phyloP scores from a whole-genome alignment of 768 basidiomycete species.

The Suillus fuscotomentosus region DNA sequence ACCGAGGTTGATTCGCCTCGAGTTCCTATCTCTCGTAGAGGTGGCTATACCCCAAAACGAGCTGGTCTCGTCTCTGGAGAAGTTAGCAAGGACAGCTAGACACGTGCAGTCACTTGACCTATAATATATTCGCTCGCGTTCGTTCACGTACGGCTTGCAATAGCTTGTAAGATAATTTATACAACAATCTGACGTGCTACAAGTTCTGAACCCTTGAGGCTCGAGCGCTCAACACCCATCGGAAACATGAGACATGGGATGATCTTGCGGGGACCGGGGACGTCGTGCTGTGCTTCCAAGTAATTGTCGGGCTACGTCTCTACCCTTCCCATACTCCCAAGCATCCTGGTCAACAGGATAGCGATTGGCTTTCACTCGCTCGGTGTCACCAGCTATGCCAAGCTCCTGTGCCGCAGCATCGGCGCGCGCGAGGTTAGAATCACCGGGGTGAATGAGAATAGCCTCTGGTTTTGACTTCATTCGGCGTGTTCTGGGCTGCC shows the following conservation, averaged over 20 bases:
- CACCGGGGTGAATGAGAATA: constrained; percentile 61
- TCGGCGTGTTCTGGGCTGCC: constrained; percentile 34
- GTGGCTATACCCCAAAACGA: constrained; percentile 39
- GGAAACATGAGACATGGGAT: neutral
- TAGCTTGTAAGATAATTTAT: constrained; percentile 1
- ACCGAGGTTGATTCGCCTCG: constrained; percentile 49
- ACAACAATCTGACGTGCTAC: constrained; percentile 1
- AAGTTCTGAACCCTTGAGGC: neutral
- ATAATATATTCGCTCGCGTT: neutral
- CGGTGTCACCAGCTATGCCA: constrained; percentile 49
- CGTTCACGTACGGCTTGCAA: neutral
- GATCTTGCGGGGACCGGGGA: constrained; percentile 1
- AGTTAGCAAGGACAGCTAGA: constrained; percentile 20
- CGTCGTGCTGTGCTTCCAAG: constrained; percentile 26
- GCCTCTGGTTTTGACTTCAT: constrained; percentile 54
- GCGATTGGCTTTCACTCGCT: constrained; percentile 40
- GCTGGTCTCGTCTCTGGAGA: constrained; percentile 29
- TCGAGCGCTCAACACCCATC: neutral
- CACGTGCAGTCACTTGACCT: constrained; percentile 7
- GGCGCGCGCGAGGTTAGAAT: constrained; percentile 66
- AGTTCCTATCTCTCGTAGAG: constrained; percentile 34
- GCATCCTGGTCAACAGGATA: constrained; percentile 35
- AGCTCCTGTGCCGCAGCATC: constrained; percentile 58
- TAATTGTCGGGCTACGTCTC: constrained; percentile 47
- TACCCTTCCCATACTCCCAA: constrained; percentile 55